Conservation (phyloP, 2,329 filamentous ascomycete genomes). For the Colletotrichum ledebouriae region DNA sequence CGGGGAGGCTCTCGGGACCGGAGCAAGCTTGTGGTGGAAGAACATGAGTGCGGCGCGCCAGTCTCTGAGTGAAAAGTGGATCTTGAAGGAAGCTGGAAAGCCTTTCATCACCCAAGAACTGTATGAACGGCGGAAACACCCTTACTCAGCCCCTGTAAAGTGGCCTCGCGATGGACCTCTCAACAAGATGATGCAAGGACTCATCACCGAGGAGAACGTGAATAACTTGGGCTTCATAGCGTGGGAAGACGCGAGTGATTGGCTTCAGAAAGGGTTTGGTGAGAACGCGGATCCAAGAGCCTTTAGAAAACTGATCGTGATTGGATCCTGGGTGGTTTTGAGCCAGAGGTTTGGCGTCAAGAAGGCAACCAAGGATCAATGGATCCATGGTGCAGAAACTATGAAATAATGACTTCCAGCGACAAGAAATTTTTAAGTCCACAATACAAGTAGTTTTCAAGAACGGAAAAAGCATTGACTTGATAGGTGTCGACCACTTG, state of each 20-base stretch:
- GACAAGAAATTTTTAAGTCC: not conserved
- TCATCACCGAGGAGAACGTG: conserved; percentile 55
- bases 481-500: too few species aligned
- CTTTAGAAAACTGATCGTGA: conserved; percentile 24
- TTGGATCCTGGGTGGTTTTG: conserved; percentile 35
- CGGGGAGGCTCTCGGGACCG: conserved; percentile 22
- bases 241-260: conserved; percentile 52
- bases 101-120: conserved; percentile 61
- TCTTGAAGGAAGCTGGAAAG: conserved; percentile 59
- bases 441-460: not conserved
- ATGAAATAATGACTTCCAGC: not conserved
- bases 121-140: conserved; percentile 62
- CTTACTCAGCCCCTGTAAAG: conserved; percentile 60
- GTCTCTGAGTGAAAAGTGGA: conserved; percentile 61
- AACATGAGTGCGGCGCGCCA: conserved; percentile 38
- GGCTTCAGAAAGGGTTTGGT: conserved; percentile 52
- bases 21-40: conserved; percentile 39
- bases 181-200: conserved; percentile 49
- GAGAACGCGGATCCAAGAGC: conserved; percentile 48
- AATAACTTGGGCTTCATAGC: conserved; percentile 56
- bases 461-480: too few species aligned
- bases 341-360: conserved; percentile 30
- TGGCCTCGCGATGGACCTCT: conserved; percentile 59
- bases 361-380: conserved; percentile 5
- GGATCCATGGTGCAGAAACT: not conserved